These are phyloP conservation scores for Candida gigantensis DNA, from an alignment of 1,139 yeast species.

Conservation along the genomic window DNA sequence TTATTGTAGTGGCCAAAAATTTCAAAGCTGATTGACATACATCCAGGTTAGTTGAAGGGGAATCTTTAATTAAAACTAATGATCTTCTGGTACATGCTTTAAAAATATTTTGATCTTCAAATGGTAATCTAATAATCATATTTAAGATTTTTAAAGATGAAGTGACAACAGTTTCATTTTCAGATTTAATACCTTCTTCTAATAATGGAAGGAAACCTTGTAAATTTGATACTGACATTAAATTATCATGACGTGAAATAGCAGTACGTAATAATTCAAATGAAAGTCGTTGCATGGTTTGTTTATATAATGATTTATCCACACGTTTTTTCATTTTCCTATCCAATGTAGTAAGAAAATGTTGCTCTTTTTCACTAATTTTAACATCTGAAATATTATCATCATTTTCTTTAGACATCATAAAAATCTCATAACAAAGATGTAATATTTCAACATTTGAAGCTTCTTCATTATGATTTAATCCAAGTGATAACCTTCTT, in stretches of 20 bases:
- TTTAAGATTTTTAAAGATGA: conserved; percentile 68
- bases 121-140: conserved; percentile 60
- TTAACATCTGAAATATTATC: conserved; percentile 15
- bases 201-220: conserved; percentile 76
- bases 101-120: conserved; percentile 56
- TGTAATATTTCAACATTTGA: conserved; percentile 59
- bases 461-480: conserved; percentile 69
- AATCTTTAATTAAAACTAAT: conserved; percentile 66
- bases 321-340: conserved; percentile 58
- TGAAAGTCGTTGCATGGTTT: conserved; percentile 72
- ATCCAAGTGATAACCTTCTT: conserved; percentile 74
- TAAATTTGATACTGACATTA: conserved; percentile 62
- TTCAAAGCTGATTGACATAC: conserved; percentile 81
- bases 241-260: conserved; percentile 56
- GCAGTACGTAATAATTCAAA: conserved; percentile 78
- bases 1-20: conserved; percentile 70
- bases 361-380: conserved; percentile 42
- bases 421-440: conserved; percentile 73
- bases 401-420: conserved; percentile 41
- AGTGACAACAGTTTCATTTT: conserved; percentile 73
- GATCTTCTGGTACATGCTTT: conserved; percentile 63
- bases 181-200: conserved; percentile 62
- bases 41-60: conserved; percentile 78
- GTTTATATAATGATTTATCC: conserved; percentile 44
- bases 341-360: conserved; percentile 68